Evolutionary conservation across 192 early-diverging fungal genomes (phyloP).

Genomic region (Backusella parvicylindrica): DNA sequence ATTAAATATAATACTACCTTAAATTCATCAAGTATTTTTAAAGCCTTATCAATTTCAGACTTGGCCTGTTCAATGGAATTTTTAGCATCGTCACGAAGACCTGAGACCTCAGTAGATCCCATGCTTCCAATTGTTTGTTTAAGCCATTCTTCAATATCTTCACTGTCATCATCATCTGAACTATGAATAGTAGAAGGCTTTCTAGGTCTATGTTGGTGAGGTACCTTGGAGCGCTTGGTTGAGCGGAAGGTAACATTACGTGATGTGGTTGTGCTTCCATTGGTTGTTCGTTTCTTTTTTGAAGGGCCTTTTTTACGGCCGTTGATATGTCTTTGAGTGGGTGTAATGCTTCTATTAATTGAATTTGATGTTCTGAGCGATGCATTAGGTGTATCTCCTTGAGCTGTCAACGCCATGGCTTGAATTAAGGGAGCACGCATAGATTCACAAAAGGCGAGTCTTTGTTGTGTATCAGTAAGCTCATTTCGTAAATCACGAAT

Average conservation of each 20-base stretch:
- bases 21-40: slow-evolving; percentile 9
- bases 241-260: slow-evolving; percentile 8
- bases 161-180: not conserved
- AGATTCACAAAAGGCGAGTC: slow-evolving; percentile 25
- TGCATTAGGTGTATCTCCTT: not conserved
- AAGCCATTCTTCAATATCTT: slow-evolving; percentile 6
- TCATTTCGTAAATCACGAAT: slow-evolving; percentile 29
- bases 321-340: not conserved
- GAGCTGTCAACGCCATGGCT: not conserved
- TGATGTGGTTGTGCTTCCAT: slow-evolving; percentile 7
- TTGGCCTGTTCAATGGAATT: slow-evolving; percentile 1
- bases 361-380: not conserved
- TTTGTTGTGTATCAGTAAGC: slow-evolving; percentile 30
- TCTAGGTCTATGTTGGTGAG: not conserved
- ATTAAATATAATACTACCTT: not conserved
- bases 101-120: not conserved
- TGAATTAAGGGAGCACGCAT: slow-evolving; percentile 15
- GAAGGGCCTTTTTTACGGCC: not conserved
- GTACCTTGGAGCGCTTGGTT: not conserved
- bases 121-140: not conserved
- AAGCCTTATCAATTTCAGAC: slow-evolving; percentile 9
- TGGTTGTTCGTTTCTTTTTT: not conserved
- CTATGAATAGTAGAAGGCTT: not conserved
- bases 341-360: not conserved
- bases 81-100: slow-evolving; percentile 2